Conservation (phyloP, 2,329 filamentous ascomycete genomes). For the Fusarium siculi region DNA sequence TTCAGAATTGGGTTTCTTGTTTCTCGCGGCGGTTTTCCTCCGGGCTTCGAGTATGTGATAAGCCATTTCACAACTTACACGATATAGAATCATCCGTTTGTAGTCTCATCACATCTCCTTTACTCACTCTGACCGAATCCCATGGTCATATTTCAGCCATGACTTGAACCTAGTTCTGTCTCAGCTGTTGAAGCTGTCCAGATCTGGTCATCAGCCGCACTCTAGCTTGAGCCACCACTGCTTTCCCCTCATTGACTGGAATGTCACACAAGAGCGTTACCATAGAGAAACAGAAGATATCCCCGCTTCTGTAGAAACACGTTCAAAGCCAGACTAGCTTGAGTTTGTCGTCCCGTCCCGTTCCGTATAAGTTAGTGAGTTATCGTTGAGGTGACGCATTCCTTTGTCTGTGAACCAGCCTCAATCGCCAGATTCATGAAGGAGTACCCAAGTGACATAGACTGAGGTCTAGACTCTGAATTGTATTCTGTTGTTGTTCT, state of each 20-base stretch:
- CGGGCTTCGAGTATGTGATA: neutral
- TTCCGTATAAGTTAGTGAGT: neutral
- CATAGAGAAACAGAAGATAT: neutral
- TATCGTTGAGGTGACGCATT: neutral
- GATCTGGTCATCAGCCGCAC: neutral
- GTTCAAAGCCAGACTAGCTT: neutral
- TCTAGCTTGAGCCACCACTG: neutral
- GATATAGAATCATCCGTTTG: neutral
- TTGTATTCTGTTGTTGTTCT: accelerated
- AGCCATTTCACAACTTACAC: neutral
- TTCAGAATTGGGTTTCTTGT: neutral
- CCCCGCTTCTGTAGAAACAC: neutral
- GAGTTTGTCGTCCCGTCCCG: neutral
- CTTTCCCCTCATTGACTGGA: neutral
- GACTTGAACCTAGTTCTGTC: neutral
- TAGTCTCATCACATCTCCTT: neutral
- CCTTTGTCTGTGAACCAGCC: neutral
- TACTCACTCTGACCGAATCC: neutral
- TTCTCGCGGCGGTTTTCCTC: neutral
- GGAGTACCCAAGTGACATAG: neutral
- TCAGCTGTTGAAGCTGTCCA: neutral
- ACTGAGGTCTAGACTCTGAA: neutral
- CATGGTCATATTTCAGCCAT: neutral
- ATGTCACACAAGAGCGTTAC: neutral
- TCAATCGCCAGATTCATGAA: neutral